These are phyloP conservation scores for Trametes punicea DNA, from an alignment of 768 basidiomycete species.

Conservation along the genomic window DNA sequence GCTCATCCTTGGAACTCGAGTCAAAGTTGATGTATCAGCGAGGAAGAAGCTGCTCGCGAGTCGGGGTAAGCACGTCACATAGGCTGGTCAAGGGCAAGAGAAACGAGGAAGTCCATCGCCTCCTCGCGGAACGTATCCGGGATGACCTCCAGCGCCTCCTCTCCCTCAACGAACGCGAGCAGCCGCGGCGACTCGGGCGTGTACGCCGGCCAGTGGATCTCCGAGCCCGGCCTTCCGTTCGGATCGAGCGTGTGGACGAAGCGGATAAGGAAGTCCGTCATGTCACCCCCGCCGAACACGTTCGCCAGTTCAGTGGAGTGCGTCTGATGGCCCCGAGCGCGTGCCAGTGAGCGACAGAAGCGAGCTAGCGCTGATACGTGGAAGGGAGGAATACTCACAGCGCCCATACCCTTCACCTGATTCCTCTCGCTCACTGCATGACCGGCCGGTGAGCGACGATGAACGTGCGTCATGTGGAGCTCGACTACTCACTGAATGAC, in stretches of 20 bases:
- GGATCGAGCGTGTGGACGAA: slow-evolving; percentile 41
- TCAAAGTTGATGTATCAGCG: no score
- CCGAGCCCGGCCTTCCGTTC: slow-evolving; percentile 31
- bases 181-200: slow-evolving; percentile 33
- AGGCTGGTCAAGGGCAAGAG: neutral
- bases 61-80: neutral
- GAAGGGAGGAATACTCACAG: neutral
- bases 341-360: no score
- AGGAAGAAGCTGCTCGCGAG: no score
- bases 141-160: slow-evolving; percentile 33
- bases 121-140: slow-evolving; percentile 42
- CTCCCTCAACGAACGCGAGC: slow-evolving; percentile 40
- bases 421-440: neutral
- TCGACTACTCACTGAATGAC: slow-evolving; percentile 33
- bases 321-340: no score
- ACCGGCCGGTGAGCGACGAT: neutral
- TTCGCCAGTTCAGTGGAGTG: slow-evolving; percentile 44
- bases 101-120: slow-evolving; percentile 28
- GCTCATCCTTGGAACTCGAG: no score
- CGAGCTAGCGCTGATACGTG: no score
- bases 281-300: slow-evolving; percentile 40
- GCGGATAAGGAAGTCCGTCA: slow-evolving; percentile 44
- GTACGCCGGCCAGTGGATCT: slow-evolving; percentile 44
- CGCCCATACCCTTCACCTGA: neutral
- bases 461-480: neutral